Base-by-base conservation (phyloP, 2,329 filamentous ascomycete genomes). In the Talaromyces sp. region DNA sequence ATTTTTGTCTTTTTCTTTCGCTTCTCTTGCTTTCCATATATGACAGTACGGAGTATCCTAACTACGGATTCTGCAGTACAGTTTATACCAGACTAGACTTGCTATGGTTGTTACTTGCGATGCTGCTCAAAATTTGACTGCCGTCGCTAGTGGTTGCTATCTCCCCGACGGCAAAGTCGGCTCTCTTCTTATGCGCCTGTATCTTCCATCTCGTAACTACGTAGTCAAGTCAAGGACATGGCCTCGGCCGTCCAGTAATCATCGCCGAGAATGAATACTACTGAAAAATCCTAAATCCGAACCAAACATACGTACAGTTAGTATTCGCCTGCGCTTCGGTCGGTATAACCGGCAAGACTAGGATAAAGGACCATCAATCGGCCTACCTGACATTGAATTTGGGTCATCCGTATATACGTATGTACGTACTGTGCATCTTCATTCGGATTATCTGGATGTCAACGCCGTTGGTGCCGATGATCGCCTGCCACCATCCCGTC, bases 111-210 rank as follows among this genome's bases (percentile, higher is more conserved):
- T 38, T 38, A 56, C 53, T 54, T 49, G 45, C 45, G 45, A 49
- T 47, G 8, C 8, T 47, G 19, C 7, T 22, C 40, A 19, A 25
- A 25, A 11, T 49, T 11, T 5, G 19, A 19, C n/a, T n/a, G 27
- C 27, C 34, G 49, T 31, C 49, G 19, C 7, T 54, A 11, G 27
- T 31, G 25, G 25, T 51, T 6, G 29, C 31, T 56, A 56, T 56
- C 58, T 60, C 58, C 58, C 58, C 58, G 58, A 40, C 58, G 58
- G 58, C 38, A 45, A 60, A 47, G 36, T 47, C 58, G 58, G 40
- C 53, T 19, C 40, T 34, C 25, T 51, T 11, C 19, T 47, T 19
- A 47, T 47, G 19, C 43, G 13, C 7, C 43, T 13, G 29, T 31
- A 40, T 43, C 40, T 43, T 43, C 34, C 7, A 40, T 40, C 5